Evolutionary conservation across 768 basidiomycete genomes (phyloP).

Genomic region (Inosperma sp.): DNA sequence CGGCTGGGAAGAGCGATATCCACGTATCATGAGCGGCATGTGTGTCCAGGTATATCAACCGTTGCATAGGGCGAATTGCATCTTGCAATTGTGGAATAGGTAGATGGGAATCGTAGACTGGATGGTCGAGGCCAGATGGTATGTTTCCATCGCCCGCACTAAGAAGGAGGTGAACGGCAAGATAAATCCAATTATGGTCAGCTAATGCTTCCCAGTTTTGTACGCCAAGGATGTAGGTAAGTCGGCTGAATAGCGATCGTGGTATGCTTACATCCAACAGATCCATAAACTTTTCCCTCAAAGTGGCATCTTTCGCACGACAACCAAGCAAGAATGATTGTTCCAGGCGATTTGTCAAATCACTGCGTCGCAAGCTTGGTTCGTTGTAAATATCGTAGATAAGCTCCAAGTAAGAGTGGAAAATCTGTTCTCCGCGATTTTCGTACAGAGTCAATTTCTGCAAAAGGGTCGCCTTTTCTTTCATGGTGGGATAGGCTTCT

Average conservation of each 20-base stretch:
- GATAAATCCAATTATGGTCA: slow-evolving; percentile 90
- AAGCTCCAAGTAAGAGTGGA: slow-evolving; percentile 79
- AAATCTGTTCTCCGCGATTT: slow-evolving; percentile 70
- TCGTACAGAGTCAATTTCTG: slow-evolving; percentile 87
- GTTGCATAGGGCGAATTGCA: slow-evolving; percentile 75
- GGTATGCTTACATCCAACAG: slow-evolving; percentile 87
- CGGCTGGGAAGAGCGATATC: slow-evolving; percentile 80
- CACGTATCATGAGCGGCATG: slow-evolving; percentile 77
- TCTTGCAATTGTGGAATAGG: slow-evolving; percentile 44
- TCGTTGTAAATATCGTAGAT: slow-evolving; percentile 95
- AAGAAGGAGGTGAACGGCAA: slow-evolving; percentile 85
- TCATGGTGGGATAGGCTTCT: slow-evolving; percentile 86
- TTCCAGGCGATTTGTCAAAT: slow-evolving; percentile 90
- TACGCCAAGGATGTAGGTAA: slow-evolving; percentile 87
- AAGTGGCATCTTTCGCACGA: slow-evolving; percentile 69
- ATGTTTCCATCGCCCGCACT: slow-evolving; percentile 51
- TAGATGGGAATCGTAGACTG: slow-evolving; percentile 31
- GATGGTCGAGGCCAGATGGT: slow-evolving; percentile 36
- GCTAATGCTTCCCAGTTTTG: slow-evolving; percentile 94
- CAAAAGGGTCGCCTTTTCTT: slow-evolving; percentile 88
- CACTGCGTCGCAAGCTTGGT: slow-evolving; percentile 78
- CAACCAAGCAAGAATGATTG: slow-evolving; percentile 91
- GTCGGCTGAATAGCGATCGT: slow-evolving; percentile 69
- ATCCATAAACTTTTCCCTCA: slow-evolving; percentile 85
- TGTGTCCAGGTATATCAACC: slow-evolving; percentile 76